Evolutionary conservation across 169 alveolate species (phyloP).

Genomic region (Plasmodium inui): DNA sequence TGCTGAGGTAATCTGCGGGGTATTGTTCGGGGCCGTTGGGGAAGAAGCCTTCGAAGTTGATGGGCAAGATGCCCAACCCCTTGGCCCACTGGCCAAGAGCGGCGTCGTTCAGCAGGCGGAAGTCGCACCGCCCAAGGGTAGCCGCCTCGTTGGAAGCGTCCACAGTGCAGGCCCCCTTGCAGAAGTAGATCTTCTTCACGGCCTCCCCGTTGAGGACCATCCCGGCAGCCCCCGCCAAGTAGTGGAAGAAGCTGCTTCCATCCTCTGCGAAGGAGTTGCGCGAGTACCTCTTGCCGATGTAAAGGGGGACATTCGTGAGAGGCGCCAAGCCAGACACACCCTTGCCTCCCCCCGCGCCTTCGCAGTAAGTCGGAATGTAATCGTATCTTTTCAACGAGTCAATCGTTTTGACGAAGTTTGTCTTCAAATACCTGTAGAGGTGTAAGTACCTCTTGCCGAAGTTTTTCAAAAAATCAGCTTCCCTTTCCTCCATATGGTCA

Average conservation of each 20-base stretch:
- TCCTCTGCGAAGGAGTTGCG: neutral
- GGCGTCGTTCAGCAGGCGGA: constrained; percentile 1
- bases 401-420: neutral
- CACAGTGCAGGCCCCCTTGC: neutral
- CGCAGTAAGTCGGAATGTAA: constrained; percentile 43
- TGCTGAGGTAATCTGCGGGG: constrained; percentile 20
- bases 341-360: neutral
- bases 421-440: constrained; percentile 32
- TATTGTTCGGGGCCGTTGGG: constrained; percentile 28
- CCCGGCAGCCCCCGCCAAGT: constrained; percentile 59
- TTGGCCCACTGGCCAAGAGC: constrained; percentile 55
- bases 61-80: constrained; percentile 22
- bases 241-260: neutral
- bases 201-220: constrained; percentile 52
- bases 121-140: neutral
- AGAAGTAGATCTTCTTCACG: constrained; percentile 28
- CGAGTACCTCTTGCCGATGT: constrained; percentile 34
- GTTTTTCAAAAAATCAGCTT: constrained; percentile 3
- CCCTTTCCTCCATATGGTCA: constrained; percentile 20
- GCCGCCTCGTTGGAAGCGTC: neutral
- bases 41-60: constrained; percentile 74
- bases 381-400: constrained; percentile 27
- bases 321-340: neutral
- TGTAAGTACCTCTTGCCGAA: neutral
- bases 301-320: constrained; percentile 7